A percentile compares a stretch with the other conserved stretches of the same genome.
phyloP scores from a whole-genome alignment of 2,329 filamentous ascomycete species.

The Ilyonectria sp. region DNA sequence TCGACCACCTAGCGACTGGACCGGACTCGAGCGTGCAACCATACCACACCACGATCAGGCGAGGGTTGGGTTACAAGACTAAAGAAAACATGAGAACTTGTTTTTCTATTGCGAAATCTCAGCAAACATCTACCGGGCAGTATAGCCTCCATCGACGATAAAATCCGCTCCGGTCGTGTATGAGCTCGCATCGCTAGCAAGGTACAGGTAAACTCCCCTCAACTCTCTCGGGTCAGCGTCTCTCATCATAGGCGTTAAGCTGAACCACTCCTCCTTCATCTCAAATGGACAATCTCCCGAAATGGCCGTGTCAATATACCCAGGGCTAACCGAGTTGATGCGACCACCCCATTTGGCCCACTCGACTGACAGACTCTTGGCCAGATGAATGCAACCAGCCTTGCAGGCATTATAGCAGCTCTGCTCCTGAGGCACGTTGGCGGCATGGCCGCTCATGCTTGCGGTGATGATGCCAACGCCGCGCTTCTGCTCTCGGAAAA shows the following conservation, averaged over 20 bases:
- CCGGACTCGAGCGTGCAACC: not conserved
- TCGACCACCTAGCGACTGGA: too few species aligned
- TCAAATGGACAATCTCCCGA: conserved; percentile 51
- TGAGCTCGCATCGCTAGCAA: conserved; percentile 38
- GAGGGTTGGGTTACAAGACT: not conserved
- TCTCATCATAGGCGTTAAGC: conserved; percentile 49
- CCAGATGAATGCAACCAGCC: conserved; percentile 59
- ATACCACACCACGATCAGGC: not conserved
- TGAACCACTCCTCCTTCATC: conserved; percentile 54
- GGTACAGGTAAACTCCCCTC: conserved; percentile 52
- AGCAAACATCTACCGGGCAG: conserved; percentile 30
- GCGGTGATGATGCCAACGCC: conserved; percentile 55
- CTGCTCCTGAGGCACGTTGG: conserved; percentile 58
- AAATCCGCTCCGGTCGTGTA: conserved; percentile 35
- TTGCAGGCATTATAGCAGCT: conserved; percentile 62
- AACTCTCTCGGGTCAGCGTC: conserved; percentile 51
- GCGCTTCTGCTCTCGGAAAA: conserved; percentile 52
- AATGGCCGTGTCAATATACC: conserved; percentile 57
- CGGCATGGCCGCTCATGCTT: conserved; percentile 53
- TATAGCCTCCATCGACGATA: conserved; percentile 40
- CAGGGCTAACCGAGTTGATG: conserved; percentile 58
- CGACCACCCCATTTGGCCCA: conserved; percentile 60
- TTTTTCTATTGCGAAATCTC: not conserved
- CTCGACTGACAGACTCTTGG: conserved; percentile 60
- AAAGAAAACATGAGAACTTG: too few species aligned